Evolutionary conservation across 2,329 filamentous ascomycete species (phyloP), one percentile per base, ranked within the genome.

Genomic region (Microcera coccophila): DNA sequence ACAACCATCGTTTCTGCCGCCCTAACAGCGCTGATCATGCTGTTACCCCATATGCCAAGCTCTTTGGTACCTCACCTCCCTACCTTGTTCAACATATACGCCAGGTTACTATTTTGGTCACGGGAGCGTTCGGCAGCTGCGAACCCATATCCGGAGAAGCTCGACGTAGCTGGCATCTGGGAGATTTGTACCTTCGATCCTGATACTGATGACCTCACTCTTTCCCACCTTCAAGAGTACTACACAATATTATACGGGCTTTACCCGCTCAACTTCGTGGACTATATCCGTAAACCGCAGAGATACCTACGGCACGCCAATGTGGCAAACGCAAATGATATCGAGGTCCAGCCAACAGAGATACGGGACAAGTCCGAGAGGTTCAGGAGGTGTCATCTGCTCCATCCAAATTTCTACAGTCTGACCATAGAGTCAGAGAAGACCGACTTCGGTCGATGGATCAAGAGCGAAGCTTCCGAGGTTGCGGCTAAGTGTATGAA

Each of bases 391-490:
- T 78, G 79, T 26, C 88, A 93, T 64, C 65, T 88, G 5, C 67
- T 93, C 14, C 87, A 93, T 60, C 84, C 87, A n/a, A 90, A 90
- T 62, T 91, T 93, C 63, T 90, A 87, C 60, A 84, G 76, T 28
- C 74, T 87, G 34, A 91, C 87, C 0, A 76, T 87, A 36, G 87
- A 93, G 49, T 85, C 87, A 2, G 87, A 93, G 62, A 79, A 90
- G 59, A 82, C 75, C 1, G 87, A 93, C 56, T 76, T 81, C 47
- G 82, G 84, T 32, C 80, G 87, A 39, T 93, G 85, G 84, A 78
- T 88, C 56, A 88, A 86, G 54, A 85, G 83, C 53, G 86, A 90
- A 51, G 81, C 87, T 7, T 80, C 86, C 1, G 87, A 91, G 61
- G 82, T 93, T 2, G 84, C 90, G 2, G 84, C 85, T 3, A 82